Percentiles rank a stretch among this genome's conserved stretches.
phyloP scores from a whole-genome alignment of 2,329 filamentous ascomycete species.

The Penicillium sp. region DNA sequence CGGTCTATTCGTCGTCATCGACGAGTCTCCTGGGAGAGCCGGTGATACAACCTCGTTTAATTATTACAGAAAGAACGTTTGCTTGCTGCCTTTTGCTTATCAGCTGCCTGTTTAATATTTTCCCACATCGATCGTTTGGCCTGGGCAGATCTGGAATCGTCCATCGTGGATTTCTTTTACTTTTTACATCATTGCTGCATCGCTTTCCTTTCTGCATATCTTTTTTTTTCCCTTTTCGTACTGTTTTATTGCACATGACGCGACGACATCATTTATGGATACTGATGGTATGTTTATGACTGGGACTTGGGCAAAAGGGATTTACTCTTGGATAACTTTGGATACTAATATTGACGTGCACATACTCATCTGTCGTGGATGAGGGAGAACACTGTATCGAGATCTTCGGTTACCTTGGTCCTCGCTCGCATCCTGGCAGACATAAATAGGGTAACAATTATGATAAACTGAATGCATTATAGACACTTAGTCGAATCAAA shows the following conservation, averaged over 20 bases:
- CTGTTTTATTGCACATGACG: constrained; percentile 16
- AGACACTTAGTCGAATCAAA: neutral
- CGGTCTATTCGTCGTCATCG: constrained; percentile 24
- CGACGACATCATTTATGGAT: constrained; percentile 13
- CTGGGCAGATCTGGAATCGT: constrained; percentile 15
- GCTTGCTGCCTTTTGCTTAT: neutral
- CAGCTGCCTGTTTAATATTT: neutral
- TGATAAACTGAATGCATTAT: neutral
- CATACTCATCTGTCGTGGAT: neutral
- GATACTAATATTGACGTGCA: constrained; percentile 17
- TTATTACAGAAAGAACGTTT: neutral
- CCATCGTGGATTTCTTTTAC: neutral
- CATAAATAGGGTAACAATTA: neutral
- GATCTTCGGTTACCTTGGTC: neutral
- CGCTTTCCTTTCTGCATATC: neutral
- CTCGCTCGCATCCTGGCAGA: neutral
- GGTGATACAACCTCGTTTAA: constrained; percentile 10
- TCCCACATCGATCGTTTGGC: neutral
- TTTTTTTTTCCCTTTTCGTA: neutral
- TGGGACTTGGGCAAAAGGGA: neutral
- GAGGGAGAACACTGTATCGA: neutral
- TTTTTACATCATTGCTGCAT: neutral
- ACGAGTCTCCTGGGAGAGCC: constrained; percentile 32
- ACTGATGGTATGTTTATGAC: constrained; percentile 1
- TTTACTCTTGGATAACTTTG: constrained; percentile 9